Conservation (phyloP, 345 rosid species). For the Citrus sinensis region DVS_A1.0 CM039163.1:9237001-9237500, state of each 20-base stretch:
- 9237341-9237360: slow-evolving; percentile 52
- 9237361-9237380: slow-evolving; percentile 66
- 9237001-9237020: too few relatives aligned
- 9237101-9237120: neutral
- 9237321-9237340: slow-evolving; percentile 13
- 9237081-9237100: neutral
- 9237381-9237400: slow-evolving; percentile 95
- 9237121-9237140: neutral
- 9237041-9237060: neutral
- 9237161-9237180: neutral
- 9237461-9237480: slow-evolving; percentile 1
- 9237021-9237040: neutral
- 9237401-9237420: slow-evolving; percentile 97
- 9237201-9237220: neutral
- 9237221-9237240: neutral
- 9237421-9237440: slow-evolving; percentile 16
- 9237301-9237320: slow-evolving; percentile 1
- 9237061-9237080: neutral
- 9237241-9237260: neutral
- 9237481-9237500: slow-evolving; percentile 38
- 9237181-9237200: neutral
- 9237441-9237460: neutral
- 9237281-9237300: neutral
- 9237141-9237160: neutral
- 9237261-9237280: neutral